Conservation (phyloP, 257 asterid species). For the Dorcoceras hygrometricum region DNA sequence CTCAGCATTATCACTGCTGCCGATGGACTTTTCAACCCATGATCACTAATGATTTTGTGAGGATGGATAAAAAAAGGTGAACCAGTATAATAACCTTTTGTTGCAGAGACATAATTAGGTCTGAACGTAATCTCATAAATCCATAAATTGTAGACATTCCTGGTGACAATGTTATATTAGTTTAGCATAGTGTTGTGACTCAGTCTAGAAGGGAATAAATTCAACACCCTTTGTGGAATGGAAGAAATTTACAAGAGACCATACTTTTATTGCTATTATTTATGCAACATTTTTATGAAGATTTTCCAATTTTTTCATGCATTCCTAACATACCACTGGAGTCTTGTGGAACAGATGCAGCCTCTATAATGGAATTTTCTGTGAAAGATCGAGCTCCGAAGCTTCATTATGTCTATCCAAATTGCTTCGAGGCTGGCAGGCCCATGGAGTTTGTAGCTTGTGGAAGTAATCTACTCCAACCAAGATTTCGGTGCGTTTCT, state of each 20-base stretch:
- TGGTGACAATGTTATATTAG: too few species aligned
- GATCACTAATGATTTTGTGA: background rate
- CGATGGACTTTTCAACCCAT: background rate
- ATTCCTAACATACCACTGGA: background rate
- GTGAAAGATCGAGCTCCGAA: conserved; percentile 35
- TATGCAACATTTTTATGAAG: background rate
- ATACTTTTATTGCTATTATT: background rate
- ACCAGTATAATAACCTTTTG: background rate
- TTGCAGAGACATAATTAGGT: background rate
- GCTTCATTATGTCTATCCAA: conserved; percentile 42
- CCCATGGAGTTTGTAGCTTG: conserved; percentile 47
- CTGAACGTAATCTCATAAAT: background rate
- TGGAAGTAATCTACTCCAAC: conserved; percentile 49
- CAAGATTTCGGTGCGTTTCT: conserved; percentile 37
- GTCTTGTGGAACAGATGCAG: conserved; percentile 25
- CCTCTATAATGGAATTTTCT: conserved; percentile 34
- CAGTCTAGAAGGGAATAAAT: background rate
- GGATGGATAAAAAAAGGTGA: background rate
- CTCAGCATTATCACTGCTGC: background rate
- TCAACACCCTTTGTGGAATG: conserved; percentile 15
- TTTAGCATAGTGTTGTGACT: too few species aligned
- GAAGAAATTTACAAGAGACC: background rate
- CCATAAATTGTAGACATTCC: background rate
- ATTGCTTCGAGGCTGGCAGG: conserved; percentile 50
- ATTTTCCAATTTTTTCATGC: background rate